Percentiles rank a stretch among this genome's conserved stretches.
Evolutionary conservation across 2,329 filamentous ascomycete genomes (phyloP).

Genomic region (Calonectria hongkongensis): DNA sequence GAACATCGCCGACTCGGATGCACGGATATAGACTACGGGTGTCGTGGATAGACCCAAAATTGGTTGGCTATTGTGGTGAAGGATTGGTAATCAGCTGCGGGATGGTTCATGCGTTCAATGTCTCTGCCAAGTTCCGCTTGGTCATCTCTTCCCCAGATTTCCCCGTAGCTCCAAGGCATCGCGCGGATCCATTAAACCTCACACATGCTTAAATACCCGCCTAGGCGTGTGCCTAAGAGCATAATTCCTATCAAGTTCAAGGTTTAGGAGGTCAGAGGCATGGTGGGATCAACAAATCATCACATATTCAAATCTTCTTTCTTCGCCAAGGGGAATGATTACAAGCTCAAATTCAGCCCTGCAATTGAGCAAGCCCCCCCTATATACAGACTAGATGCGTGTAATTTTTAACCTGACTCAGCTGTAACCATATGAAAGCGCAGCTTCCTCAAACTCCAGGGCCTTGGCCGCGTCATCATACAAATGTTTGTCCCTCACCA

Average conservation of each 20-base stretch:
- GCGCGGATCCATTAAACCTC: slow-evolving; percentile 18
- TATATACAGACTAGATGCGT: slow-evolving; percentile 15
- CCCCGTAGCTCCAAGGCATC: slow-evolving; percentile 17
- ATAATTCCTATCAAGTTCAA: not conserved
- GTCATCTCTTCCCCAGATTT: slow-evolving; percentile 24
- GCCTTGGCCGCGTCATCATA: slow-evolving; percentile 9
- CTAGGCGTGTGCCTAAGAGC: slow-evolving; percentile 29
- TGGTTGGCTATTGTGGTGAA: not conserved
- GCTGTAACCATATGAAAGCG: slow-evolving; percentile 16
- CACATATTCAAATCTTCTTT: slow-evolving; percentile 1
- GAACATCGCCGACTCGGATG: slow-evolving; percentile 35
- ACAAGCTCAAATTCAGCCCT: slow-evolving; percentile 8
- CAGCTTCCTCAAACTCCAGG: slow-evolving; percentile 24
- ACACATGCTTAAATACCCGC: slow-evolving; percentile 1
- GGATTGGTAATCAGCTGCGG: slow-evolving; percentile 35
- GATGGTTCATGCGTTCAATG: slow-evolving; percentile 24
- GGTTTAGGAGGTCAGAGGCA: not conserved
- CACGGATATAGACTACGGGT: slow-evolving; percentile 35
- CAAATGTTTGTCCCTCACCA: slow-evolving; percentile 8
- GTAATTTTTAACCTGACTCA: slow-evolving; percentile 1
- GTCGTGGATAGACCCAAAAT: not conserved
- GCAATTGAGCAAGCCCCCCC: slow-evolving; percentile 4
- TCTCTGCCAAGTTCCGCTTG: slow-evolving; percentile 21
- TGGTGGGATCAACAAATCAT: not conserved
- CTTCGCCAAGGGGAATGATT: not conserved